phyloP scores from a whole-genome alignment of 2,329 filamentous ascomycete species.

The Cordyceps farinosa region DNA sequence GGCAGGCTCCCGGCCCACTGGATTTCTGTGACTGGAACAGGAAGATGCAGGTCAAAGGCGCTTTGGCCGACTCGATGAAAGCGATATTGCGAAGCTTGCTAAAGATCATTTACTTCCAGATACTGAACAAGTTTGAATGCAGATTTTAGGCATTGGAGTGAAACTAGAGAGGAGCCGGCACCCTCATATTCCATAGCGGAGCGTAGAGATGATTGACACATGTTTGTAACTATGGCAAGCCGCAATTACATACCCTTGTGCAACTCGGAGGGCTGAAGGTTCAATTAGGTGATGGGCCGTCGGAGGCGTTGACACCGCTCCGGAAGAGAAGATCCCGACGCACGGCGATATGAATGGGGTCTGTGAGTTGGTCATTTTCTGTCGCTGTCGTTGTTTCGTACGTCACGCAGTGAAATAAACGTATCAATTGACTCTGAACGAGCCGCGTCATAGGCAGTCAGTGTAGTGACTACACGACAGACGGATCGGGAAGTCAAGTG shows the following conservation, averaged over 20 bases:
- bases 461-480: neutral
- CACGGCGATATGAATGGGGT: neutral
- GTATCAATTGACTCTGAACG: neutral
- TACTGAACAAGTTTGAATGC: no score
- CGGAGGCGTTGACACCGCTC: neutral
- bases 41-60: no score
- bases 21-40: neutral
- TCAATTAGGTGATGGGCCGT: neutral
- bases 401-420: no score
- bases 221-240: neutral
- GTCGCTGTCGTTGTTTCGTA: no score
- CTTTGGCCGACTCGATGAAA: no score
- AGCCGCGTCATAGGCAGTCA: neutral
- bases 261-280: neutral
- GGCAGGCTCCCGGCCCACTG: neutral
- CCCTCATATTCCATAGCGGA: neutral
- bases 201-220: neutral
- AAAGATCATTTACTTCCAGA: no score
- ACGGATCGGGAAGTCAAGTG: neutral
- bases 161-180: neutral
- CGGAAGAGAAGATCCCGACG: neutral
- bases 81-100: no score
- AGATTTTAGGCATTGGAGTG: neutral
- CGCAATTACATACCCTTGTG: neutral
- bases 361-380: no score